A percentile compares a stretch with the other conserved stretches of the same genome.
Evolutionary conservation across 164 flowering plant species (phyloP).

Genomic region (Chloranthus sessilifolius): DNA sequence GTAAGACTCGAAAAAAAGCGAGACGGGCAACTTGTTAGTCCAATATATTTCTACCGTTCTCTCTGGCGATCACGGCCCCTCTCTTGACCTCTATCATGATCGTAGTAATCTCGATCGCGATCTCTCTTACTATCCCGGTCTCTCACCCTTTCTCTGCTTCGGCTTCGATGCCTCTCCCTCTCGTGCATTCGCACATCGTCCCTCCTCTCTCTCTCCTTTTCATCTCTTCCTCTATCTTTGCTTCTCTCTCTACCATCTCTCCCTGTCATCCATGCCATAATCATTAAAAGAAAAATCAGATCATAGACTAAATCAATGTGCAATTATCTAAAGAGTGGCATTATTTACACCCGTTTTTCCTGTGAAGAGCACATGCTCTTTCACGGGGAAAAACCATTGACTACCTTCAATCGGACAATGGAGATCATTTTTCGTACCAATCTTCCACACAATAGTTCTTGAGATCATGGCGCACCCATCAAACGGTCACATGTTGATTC

Average conservation of each 20-base stretch:
- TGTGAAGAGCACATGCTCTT: too few species aligned
- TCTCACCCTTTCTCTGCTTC: constrained; percentile 55
- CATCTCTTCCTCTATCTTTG: constrained; percentile 57
- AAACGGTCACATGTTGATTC: too few species aligned
- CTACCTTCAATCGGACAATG: too few species aligned
- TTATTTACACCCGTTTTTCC: too few species aligned
- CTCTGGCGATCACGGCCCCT: constrained; percentile 46
- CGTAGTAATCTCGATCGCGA: constrained; percentile 33
- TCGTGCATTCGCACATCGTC: constrained; percentile 28
- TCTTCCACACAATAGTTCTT: too few species aligned
- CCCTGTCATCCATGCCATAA: constrained; percentile 37
- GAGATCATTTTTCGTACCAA: too few species aligned
- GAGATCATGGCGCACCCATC: too few species aligned
- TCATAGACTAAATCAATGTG: background rate
- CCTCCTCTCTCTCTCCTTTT: constrained; percentile 39
- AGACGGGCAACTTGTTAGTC: background rate
- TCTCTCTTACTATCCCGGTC: constrained; percentile 24
- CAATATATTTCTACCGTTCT: constrained; percentile 21
- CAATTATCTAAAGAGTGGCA: background rate
- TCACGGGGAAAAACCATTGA: too few species aligned
- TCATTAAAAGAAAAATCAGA: background rate
- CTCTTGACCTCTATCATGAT: constrained; percentile 47
- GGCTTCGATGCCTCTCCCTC: constrained; percentile 46
- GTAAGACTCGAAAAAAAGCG: too few species aligned
- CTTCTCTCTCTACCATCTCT: constrained; percentile 69